Evolutionary conservation across 345 rosid genomes (phyloP).

Genomic region (Litchi chinensis): DNA sequence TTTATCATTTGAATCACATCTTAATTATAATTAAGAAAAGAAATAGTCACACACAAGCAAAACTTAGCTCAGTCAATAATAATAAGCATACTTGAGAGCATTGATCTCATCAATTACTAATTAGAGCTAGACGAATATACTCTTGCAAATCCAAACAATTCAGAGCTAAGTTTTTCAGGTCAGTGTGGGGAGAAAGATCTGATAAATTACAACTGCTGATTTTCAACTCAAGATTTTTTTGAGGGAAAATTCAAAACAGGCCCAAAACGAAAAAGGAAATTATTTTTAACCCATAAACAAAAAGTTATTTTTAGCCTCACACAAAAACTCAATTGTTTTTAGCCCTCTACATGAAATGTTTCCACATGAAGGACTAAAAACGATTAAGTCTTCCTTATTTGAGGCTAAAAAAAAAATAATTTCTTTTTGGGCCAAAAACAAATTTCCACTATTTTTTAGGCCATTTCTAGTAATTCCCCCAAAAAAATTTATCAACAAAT

Average conservation of each 20-base stretch:
- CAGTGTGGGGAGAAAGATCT: not conserved
- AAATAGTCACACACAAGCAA: not conserved
- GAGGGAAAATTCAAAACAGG: not conserved
- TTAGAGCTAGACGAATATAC: not conserved
- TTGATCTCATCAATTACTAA: slow-evolving; percentile 2
- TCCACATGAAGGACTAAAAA: too few species aligned
- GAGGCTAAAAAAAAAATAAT: too few species aligned
- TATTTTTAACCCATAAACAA: too few species aligned
- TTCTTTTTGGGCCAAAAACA: too few species aligned
- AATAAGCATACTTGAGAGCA: not conserved
- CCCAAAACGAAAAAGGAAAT: too few species aligned
- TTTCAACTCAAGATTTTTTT: not conserved
- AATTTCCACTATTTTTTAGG: too few species aligned
- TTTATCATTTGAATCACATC: not conserved
- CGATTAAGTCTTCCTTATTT: too few species aligned
- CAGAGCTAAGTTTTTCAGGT: not conserved
- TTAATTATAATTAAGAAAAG: not conserved
- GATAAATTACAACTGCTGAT: not conserved
- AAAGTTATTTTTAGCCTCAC: too few species aligned
- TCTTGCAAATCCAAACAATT: not conserved
- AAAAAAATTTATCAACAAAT: not conserved
- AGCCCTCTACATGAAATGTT: too few species aligned
- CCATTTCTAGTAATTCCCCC: too few species aligned
- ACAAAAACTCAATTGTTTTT: too few species aligned
- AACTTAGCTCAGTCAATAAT: not conserved